Evolutionary conservation across 2,329 filamentous ascomycete species (phyloP), one percentile per base, ranked within the genome.

Genomic region (Parafenestella ontariensis): DNA sequence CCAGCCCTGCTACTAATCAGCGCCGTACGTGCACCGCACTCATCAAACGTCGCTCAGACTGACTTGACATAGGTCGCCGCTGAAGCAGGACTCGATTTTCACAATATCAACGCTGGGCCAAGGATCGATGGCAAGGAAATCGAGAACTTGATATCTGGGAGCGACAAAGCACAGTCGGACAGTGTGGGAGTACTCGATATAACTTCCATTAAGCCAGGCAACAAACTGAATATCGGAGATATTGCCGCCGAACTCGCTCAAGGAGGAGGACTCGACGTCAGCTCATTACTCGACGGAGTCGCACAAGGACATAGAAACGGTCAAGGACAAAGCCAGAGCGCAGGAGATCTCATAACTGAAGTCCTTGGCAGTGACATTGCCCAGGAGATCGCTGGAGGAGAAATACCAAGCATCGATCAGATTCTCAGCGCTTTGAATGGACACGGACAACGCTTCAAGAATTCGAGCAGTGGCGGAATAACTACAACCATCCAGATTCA

Each of bases 1-100:
- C 54, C 66, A 18, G 62, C 65, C 50, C 58, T 73, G 17, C 46
- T 75, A 36, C 60, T 74, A 33, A 62, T 72, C 40, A 57, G 68
- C 39, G 62, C 66, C 61, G 72, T 74, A 67, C 52, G 70, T 67
- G 26, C 31, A 28, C 20, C 31, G 46, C 34, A 24, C 28, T 31
- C 5, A 31, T 10, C 20, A 8, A 34, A 34, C 11, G 36, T 24
- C 17, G 43, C 20, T 26, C 40, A 43, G 48, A 53, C 65, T 73
- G 54, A 74, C 31, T 48, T 15, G 36, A 11, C 20, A 28, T 46
- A 75, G 72, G 62, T 64, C 11, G 44, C 60, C 26, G 64, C 65
- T 39, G 58, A 69, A 53, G 62, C 68, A 45, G 61, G 58, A 39
- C 46, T 72, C 46, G 64, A 72, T 49, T 58, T 72, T 46, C 58